Base-by-base conservation (phyloP, 2,329 filamentous ascomycete genomes). In the Parafenestella ontariensis region DNA sequence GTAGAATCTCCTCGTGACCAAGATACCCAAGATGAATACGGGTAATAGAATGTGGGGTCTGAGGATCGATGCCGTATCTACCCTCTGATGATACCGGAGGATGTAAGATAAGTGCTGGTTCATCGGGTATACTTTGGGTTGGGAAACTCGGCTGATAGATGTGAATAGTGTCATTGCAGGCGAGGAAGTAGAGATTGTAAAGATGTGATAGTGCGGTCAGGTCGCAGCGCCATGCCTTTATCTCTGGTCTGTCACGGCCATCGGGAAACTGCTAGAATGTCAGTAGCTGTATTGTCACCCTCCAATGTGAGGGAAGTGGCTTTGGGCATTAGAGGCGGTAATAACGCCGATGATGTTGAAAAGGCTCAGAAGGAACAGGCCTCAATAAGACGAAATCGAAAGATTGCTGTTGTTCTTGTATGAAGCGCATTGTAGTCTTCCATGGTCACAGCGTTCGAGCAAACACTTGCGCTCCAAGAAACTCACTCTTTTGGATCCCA, bases 171-270 rank as follows among this genome's bases (percentile, higher is more conserved):
- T 72, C 64, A 18, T 61, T 67, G 51, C 74, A 76, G 11, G 78
- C 80, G n/a, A 82, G 69, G 49, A 82, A 81, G 62, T 78, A 82
- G n/a, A 82, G 70, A 51, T 83, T 82, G 64, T 77, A 72, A 2
- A 62, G 58, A 45, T 78, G 75, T 15, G 80, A 82, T 11, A 82
- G 68, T 5, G 71, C 79, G 15, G 79, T 82, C 61, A 79, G 65
- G 46, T 80, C 78, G 59, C 77, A 78, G 43, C 78, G 69, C 77
- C 77, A 79, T 44, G 52, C 50, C 21, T 71, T 71, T 18, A 77
- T 52, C 15, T 41, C 18, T 21, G 69, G 69, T 28, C 40, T 47
- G 9, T 56, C 41, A 39, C 28, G 29, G 10, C 34, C 42, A 28
- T 56, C 33, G n/a, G 50, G 52, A 21, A 64, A 66, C 64, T 68